These are phyloP conservation scores for Podaxis sp. DNA, from an alignment of 768 basidiomycete species.

Conservation along the genomic window DNA sequence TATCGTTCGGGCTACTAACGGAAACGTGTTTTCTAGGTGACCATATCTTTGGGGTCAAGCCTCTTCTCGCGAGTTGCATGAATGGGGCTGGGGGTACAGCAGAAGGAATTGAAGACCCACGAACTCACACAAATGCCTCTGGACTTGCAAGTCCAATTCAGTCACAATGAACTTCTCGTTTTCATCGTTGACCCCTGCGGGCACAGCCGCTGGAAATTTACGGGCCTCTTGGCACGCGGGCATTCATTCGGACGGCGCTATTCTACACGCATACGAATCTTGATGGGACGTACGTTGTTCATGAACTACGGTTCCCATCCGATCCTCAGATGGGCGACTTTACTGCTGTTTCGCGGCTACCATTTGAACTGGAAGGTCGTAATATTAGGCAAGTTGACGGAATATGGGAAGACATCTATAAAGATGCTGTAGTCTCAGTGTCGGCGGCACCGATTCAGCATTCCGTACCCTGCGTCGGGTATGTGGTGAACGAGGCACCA, in stretches of 20 bases:
- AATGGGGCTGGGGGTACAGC: constrained; percentile 73
- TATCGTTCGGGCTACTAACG: not conserved
- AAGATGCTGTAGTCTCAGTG: constrained; percentile 54
- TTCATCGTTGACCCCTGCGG: not conserved
- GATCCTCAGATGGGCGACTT: constrained; percentile 56
- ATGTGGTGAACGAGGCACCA: constrained; percentile 66
- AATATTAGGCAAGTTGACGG: constrained; percentile 62
- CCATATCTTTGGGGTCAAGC: constrained; percentile 76
- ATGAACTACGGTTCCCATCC: constrained; percentile 69
- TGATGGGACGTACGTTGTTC: constrained; percentile 69
- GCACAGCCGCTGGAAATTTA: constrained; percentile 76
- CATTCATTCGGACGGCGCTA: constrained; percentile 71
- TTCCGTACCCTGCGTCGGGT: constrained; percentile 81
- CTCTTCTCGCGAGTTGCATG: constrained; percentile 63
- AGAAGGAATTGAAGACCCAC: constrained; percentile 59
- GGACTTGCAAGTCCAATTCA: constrained; percentile 27
- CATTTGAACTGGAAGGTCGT: constrained; percentile 58
- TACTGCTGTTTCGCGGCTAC: constrained; percentile 43
- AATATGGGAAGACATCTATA: constrained; percentile 65
- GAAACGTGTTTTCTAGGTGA: constrained; percentile 50
- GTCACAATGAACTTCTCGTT: not conserved
- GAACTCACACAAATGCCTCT: constrained; percentile 34
- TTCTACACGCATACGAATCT: constrained; percentile 68
- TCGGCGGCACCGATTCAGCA: constrained; percentile 79
- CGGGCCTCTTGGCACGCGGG: constrained; percentile 80